A percentile compares a stretch with the other conserved stretches of the same genome.
phyloP scores from a whole-genome alignment of 2,329 filamentous ascomycete species.

The Colletotrichum scovillei region DNA sequence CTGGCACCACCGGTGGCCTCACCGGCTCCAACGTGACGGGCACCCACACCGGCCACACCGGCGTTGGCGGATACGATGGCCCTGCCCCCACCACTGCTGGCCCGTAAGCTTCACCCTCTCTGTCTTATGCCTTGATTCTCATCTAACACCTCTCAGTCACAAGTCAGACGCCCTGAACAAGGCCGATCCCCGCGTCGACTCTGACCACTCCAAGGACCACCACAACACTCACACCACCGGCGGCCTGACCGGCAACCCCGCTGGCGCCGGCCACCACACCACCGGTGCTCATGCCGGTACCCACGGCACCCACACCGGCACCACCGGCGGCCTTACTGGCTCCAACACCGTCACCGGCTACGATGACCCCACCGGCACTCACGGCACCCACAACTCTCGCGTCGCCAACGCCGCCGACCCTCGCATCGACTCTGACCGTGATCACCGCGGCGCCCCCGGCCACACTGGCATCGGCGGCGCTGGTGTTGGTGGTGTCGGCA shows the following conservation, averaged over 20 bases:
- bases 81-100: constrained; percentile 49
- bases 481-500: constrained; percentile 6
- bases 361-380: constrained; percentile 18
- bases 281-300: constrained; percentile 18
- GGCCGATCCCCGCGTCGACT: constrained; percentile 66
- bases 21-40: constrained; percentile 19
- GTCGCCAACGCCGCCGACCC: constrained; percentile 63
- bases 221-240: constrained; percentile 13
- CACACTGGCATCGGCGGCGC: constrained; percentile 32
- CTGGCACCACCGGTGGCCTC: constrained; percentile 36
- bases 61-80: constrained; percentile 36
- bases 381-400: constrained; percentile 28
- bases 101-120: constrained; percentile 29
- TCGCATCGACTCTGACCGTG: constrained; percentile 64
- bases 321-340: constrained; percentile 33
- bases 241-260: constrained; percentile 27
- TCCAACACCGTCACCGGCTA: constrained; percentile 16
- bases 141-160: constrained; percentile 45
- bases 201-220: constrained; percentile 46
- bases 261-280: constrained; percentile 23
- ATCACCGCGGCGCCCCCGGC: constrained; percentile 40
- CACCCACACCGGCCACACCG: constrained; percentile 21
- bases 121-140: not conserved
- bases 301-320: constrained; percentile 44
- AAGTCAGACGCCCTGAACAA: constrained; percentile 66